Conservation (phyloP, 352 stramenopile genomes). For the Thraustochytrium striatum region DNA sequence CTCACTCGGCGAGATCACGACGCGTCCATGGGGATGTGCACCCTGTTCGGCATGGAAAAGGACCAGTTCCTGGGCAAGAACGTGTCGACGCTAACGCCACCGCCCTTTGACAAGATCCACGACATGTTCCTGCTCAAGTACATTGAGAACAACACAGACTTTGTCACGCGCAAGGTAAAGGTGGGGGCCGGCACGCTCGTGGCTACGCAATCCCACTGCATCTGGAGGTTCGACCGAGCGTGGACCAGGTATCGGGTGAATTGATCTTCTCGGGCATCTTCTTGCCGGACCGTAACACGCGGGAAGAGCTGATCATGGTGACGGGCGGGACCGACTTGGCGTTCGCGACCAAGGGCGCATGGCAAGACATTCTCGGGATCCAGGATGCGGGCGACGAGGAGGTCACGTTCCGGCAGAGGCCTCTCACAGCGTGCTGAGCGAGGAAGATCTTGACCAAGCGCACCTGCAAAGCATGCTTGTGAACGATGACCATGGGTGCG, state of each 20-base stretch:
- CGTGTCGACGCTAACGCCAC: neutral
- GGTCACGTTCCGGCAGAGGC: too few species aligned
- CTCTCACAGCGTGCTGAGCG: neutral
- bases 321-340: too few species aligned
- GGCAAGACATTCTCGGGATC: too few species aligned
- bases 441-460: neutral
- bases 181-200: conserved; percentile 4
- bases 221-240: neutral
- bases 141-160: conserved; percentile 4
- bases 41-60: conserved; percentile 15
- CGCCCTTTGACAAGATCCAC: conserved; percentile 15
- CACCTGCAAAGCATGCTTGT: neutral
- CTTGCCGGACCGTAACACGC: too few species aligned
- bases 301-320: too few species aligned
- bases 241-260: conserved; percentile 11
- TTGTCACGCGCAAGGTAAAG: neutral
- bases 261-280: too few species aligned
- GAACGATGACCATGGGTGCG: neutral
- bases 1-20: conserved; percentile 9
- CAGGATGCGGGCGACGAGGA: too few species aligned
- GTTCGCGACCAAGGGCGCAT: too few species aligned
- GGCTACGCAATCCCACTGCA: conserved; percentile 18
- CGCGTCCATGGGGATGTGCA: neutral
- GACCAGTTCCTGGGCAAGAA: conserved; percentile 19
- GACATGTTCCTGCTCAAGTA: conserved; percentile 2